phyloP scores from a whole-genome alignment of 306 rosid species.

The Quercus wislizeni region DNA sequence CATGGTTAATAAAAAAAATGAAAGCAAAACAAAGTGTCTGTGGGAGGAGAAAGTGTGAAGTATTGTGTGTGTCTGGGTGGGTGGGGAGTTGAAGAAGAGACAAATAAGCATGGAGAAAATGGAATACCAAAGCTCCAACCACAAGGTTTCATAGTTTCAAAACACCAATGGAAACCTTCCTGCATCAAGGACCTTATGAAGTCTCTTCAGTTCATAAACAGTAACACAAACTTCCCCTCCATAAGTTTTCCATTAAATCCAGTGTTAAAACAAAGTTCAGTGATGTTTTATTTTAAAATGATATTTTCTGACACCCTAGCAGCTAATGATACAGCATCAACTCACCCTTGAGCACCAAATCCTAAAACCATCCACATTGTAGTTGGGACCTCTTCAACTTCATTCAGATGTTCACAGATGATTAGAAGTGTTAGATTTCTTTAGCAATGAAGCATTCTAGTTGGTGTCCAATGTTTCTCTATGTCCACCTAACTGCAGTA shows the following conservation, averaged over 20 bases:
- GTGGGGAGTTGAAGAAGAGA: not conserved
- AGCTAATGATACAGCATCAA: too few relatives aligned
- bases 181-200: too few relatives aligned
- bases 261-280: not conserved
- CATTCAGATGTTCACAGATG: not conserved
- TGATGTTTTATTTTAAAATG: not conserved
- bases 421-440: not conserved
- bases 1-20: too few relatives aligned
- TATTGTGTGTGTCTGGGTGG: not conserved
- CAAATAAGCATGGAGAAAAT: not conserved
- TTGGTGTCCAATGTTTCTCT: not conserved
- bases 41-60: not conserved
- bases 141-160: not conserved
- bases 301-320: not conserved
- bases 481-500: not conserved
- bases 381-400: not conserved
- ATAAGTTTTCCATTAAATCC: not conserved
- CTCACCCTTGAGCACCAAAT: conserved; percentile 8
- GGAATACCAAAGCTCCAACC: not conserved
- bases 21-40: not conserved
- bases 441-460: too few relatives aligned
- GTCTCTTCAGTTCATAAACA: not conserved
- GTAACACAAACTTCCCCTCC: not conserved
- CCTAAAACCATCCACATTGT: not conserved
- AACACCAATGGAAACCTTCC: not conserved